phyloP scores from a whole-genome alignment of 768 basidiomycete genomes.

The Leccinum variicolor region DNA sequence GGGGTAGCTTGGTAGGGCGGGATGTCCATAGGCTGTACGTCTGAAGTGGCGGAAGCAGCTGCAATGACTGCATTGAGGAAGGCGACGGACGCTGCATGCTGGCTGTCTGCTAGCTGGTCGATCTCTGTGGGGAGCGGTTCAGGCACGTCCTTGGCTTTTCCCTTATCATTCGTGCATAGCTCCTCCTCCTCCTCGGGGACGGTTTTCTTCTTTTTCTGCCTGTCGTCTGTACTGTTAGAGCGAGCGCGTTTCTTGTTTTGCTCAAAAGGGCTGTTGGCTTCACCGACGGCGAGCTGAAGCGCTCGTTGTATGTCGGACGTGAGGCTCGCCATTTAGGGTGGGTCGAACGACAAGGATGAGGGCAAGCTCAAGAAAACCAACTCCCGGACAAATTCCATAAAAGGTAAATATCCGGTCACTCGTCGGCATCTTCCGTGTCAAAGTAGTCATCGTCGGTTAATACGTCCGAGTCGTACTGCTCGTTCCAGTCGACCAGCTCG shows the following conservation, averaged over 20 bases:
- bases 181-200: conserved; percentile 3
- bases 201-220: conserved; percentile 34
- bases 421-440: conserved; percentile 52
- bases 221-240: conserved; percentile 20
- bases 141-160: conserved; percentile 31
- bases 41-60: conserved; percentile 53
- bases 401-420: conserved; percentile 21
- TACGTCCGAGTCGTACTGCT: conserved; percentile 49
- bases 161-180: conserved; percentile 31
- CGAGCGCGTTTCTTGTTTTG: conserved; percentile 37
- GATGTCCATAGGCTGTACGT: conserved; percentile 27
- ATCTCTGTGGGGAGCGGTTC: conserved; percentile 34
- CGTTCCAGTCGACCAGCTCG: conserved; percentile 72
- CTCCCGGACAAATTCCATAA: conserved; percentile 19
- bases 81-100: conserved; percentile 51
- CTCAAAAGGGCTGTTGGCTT: conserved; percentile 40
- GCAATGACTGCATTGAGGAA: conserved; percentile 65
- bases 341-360: conserved; percentile 37
- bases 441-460: conserved; percentile 62
- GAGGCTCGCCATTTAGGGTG: conserved; percentile 39
- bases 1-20: conserved; percentile 30
- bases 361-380: conserved; percentile 33
- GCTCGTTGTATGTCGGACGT: conserved; percentile 47
- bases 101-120: conserved; percentile 29
- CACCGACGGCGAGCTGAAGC: conserved; percentile 47